Conservation (phyloP, 495 filamentous ascomycete species). For the Penicillium lagena region DNA sequence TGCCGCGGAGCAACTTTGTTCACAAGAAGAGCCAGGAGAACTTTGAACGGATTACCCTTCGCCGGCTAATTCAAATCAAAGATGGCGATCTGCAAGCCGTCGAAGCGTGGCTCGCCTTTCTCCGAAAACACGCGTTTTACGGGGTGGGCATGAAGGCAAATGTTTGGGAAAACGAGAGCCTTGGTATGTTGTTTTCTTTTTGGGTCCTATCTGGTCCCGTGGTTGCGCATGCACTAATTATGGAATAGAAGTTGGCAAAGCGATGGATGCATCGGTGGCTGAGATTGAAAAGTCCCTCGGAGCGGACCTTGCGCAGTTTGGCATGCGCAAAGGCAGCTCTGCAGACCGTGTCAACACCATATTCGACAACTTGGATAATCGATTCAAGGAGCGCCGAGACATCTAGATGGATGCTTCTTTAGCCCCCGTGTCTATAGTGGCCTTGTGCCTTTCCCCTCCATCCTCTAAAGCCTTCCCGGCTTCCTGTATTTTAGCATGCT, state of each 20-base stretch:
- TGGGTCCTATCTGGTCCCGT: too few relatives aligned
- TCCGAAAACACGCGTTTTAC: conserved; percentile 85
- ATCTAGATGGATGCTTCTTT: conserved; percentile 7
- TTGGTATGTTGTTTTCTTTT: conserved; percentile 42
- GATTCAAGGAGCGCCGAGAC: conserved; percentile 22
- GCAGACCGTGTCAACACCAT: conserved; percentile 8
- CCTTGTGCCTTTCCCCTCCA: too few relatives aligned
- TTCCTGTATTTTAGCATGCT: conserved; percentile 17
- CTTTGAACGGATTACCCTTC: conserved; percentile 83
- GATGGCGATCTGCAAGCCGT: conserved; percentile 88
- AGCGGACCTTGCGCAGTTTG: conserved; percentile 58
- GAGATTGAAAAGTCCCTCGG: conserved; percentile 55
- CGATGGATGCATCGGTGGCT: conserved; percentile 54
- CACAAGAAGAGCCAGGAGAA: conserved; percentile 98
- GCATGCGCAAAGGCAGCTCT: conserved; percentile 41
- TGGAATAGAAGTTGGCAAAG: conserved; percentile 53
- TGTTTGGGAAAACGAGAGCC: conserved; percentile 75
- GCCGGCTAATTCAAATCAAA: conserved; percentile 85
- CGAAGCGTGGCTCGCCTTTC: conserved; percentile 82
- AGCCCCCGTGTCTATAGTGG: too few relatives aligned
- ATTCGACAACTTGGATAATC: conserved; percentile 24
- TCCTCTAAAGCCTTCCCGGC: background rate
- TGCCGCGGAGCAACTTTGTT: conserved; percentile 82
- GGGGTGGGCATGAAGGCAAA: conserved; percentile 99
- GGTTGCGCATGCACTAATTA: background rate